These are phyloP conservation scores for Cladosporium phlei DNA, from an alignment of 2,329 filamentous ascomycete species.

Conservation along the genomic window DNA sequence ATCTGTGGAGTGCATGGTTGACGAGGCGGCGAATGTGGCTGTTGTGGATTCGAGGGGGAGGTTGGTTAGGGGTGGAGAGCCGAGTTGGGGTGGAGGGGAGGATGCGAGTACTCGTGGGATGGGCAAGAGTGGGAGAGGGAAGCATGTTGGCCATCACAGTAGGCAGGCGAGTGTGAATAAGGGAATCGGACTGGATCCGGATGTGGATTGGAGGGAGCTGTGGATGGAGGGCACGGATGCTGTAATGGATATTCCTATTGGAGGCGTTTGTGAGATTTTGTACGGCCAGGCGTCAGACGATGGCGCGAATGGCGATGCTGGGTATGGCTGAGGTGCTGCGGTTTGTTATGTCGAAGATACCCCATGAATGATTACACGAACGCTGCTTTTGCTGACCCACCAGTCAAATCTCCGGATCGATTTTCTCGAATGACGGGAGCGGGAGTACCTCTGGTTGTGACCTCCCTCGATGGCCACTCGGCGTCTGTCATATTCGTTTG, in stretches of 20 bases:
- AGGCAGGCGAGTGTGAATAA: constrained; percentile 32
- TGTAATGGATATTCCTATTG: constrained; percentile 93
- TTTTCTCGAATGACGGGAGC: too few species aligned
- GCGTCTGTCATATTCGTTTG: too few species aligned
- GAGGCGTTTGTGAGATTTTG: constrained; percentile 88
- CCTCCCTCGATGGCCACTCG: too few species aligned
- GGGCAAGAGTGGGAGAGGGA: constrained; percentile 31
- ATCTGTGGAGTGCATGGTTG: constrained; percentile 83
- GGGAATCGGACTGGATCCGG: constrained; percentile 23
- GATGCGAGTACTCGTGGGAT: not conserved
- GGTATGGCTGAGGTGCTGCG: constrained; percentile 2
- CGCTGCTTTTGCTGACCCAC: too few species aligned
- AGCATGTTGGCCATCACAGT: constrained; percentile 32
- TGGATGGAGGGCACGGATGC: constrained; percentile 95
- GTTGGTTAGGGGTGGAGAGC: constrained; percentile 37
- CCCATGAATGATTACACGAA: too few species aligned
- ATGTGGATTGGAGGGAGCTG: constrained; percentile 68
- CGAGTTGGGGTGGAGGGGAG: constrained; percentile 21
- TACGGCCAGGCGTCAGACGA: constrained; percentile 54
- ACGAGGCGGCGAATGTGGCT: constrained; percentile 81
- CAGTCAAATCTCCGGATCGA: too few species aligned
- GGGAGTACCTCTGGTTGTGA: too few species aligned
- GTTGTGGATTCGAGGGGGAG: constrained; percentile 69
- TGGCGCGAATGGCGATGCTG: not conserved
- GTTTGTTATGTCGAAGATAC: not conserved